Evolutionary conservation across 441 rosid genomes (phyloP), one percentile per base, ranked within the genome.

Genomic region (Viola pubescens): DNA sequence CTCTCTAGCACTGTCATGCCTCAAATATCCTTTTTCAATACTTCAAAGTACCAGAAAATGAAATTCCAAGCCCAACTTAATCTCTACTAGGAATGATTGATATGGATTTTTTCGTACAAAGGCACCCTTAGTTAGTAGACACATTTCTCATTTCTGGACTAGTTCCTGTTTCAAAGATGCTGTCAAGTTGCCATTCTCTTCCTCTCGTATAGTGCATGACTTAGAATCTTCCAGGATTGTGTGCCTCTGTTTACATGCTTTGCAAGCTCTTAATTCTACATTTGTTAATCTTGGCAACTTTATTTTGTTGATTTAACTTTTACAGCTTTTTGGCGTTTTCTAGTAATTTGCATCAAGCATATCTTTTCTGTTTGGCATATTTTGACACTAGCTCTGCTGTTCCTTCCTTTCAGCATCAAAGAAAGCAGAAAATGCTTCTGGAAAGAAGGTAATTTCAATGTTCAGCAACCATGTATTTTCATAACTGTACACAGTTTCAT

Each of bases 401-500:
- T 48, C 12, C 37, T 72, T 44, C 70, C 63, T 61, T 70, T 66
- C 80, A 94, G 96, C 77, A 77, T 64, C 73, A 61, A 75, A 64
- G 63, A 85, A 67, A 67, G 68, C 65, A 69, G 80, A 65, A 47
- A 19, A 4, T 59, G 58, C 75, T 66, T 72, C 83, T 65, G 69
- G 58, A 56, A 72, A 79, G 65, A 85, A 78, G 82, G 99, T 88
- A 67, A 57, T 72, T 61, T 68, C 47, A 63, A 47, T 60, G 47
- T 3, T 10, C 48, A 54, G 38, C 56, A 51, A 9, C 19, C 63
- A 38, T 60, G 19, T 59, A 60, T 45, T 49, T 26, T 61, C 56
- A 38, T 70, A 47, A 48, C 38, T 47, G 52, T 47, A 2, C 45
- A 7, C 7, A n/a, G 41, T 37, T 46, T 56, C 38, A 37, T 51